These are phyloP conservation scores for Trypanosoma avium DNA, from an alignment of 208 protist genomes.

Conservation along the genomic window DNA sequence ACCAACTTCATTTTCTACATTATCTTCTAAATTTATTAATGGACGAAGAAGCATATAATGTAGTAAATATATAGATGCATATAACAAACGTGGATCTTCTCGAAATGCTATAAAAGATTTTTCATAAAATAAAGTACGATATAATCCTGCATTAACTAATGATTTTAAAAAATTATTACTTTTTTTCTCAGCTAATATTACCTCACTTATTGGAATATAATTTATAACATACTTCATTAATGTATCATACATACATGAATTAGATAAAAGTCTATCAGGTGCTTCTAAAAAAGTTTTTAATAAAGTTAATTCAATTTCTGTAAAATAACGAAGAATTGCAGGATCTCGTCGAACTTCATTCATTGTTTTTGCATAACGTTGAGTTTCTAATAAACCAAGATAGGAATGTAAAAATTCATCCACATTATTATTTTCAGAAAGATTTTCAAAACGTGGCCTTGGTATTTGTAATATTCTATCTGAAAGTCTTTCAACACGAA, in stretches of 20 bases:
- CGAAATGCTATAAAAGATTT: conserved; percentile 30
- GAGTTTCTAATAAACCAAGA: conserved; percentile 42
- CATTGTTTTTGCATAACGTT: conserved; percentile 24
- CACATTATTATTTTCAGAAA: conserved; percentile 31
- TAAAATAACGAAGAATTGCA: conserved; percentile 1
- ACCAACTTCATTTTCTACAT: conserved; percentile 25
- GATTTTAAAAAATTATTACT: conserved; percentile 22
- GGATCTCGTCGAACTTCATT: conserved; percentile 7
- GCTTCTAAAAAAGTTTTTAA: conserved; percentile 38
- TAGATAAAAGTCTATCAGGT: conserved; percentile 3
- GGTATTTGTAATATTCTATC: conserved; percentile 9
- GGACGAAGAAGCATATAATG: conserved; percentile 26
- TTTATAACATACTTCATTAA: conserved; percentile 28
- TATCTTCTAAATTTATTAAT: neutral
- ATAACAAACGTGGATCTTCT: conserved; percentile 14
- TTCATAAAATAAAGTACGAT: conserved; percentile 42
- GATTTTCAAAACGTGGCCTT: conserved; percentile 19
- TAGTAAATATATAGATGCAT: conserved; percentile 17
- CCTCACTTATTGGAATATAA: conserved; percentile 14
- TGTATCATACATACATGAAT: conserved; percentile 25
- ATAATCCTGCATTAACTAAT: conserved; percentile 44
- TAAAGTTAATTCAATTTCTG: conserved; percentile 27
- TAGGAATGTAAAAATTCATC: conserved; percentile 69
- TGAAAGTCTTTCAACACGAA: conserved; percentile 19
- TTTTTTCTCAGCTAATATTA: neutral